Conservation (phyloP, 768 basidiomycete genomes). For the Naganishia onofrii region DNA sequence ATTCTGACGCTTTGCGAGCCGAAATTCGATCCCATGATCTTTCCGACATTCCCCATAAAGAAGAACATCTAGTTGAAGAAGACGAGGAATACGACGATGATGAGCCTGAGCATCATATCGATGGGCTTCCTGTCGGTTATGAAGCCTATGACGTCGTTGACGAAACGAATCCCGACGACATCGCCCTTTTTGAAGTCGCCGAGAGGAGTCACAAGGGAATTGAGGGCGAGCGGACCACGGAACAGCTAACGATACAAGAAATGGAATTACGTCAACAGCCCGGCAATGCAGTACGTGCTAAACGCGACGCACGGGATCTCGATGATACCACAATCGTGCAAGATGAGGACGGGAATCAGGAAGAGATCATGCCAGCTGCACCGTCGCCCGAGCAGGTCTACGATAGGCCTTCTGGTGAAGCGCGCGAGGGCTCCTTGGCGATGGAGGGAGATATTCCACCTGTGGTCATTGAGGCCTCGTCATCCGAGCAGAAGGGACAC, state of each 20-base stretch:
- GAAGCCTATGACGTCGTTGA: conserved; percentile 29
- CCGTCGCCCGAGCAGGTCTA: background rate
- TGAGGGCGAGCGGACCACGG: conserved; percentile 7
- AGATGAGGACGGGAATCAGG: background rate
- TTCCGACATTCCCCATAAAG: background rate
- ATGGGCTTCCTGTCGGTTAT: conserved; percentile 22
- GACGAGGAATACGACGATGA: conserved; percentile 27
- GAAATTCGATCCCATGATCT: conserved; percentile 26
- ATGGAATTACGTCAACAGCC: conserved; percentile 19
- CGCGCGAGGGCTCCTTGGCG: background rate
- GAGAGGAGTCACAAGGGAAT: conserved; percentile 1
- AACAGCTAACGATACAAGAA: conserved; percentile 8
- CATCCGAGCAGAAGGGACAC: background rate
- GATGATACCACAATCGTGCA: background rate
- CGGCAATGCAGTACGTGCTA: conserved; percentile 6
- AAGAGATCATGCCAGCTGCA: background rate
- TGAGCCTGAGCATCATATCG: conserved; percentile 14
- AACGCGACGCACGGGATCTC: background rate
- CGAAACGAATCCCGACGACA: conserved; percentile 24
- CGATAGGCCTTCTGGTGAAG: background rate
- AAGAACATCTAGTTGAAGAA: conserved; percentile 16
- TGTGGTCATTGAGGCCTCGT: background rate
- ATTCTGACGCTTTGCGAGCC: background rate
- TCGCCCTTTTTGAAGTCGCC: conserved; percentile 10
- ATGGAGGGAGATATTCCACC: background rate